phyloP scores from a whole-genome alignment of 2,329 filamentous ascomycete genomes.

The Gyromitra esculenta region DNA sequence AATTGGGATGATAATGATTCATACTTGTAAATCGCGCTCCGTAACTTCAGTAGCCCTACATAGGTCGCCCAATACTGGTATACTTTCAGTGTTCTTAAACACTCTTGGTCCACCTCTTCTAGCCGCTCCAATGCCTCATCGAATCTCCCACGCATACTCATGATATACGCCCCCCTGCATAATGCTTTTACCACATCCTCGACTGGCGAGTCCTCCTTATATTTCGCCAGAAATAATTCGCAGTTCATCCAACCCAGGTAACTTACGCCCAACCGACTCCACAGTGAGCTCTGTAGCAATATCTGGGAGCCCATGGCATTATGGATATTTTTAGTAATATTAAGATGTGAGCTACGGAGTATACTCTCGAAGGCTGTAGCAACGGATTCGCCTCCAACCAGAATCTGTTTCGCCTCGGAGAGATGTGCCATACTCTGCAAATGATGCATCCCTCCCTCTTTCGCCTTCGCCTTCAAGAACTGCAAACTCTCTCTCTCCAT shows the following conservation, averaged over 20 bases:
- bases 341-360: slow-evolving; percentile 82
- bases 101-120: slow-evolving; percentile 69
- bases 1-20: not conserved
- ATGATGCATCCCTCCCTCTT: slow-evolving; percentile 85
- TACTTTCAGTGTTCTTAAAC: slow-evolving; percentile 77
- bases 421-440: slow-evolving; percentile 84
- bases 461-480: slow-evolving; percentile 86
- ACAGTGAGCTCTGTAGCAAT: slow-evolving; percentile 76
- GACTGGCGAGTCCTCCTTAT: slow-evolving; percentile 71
- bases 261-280: slow-evolving; percentile 71
- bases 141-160: slow-evolving; percentile 70
- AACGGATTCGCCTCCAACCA: slow-evolving; percentile 69
- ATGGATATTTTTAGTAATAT: slow-evolving; percentile 78
- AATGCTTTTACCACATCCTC: slow-evolving; percentile 82
- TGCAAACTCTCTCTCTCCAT: slow-evolving; percentile 82
- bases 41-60: slow-evolving; percentile 72
- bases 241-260: slow-evolving; percentile 69
- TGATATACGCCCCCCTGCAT: slow-evolving; percentile 74
- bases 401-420: slow-evolving; percentile 82
- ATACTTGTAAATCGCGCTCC: slow-evolving; percentile 69
- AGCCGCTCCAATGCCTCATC: slow-evolving; percentile 72
- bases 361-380: slow-evolving; percentile 77
- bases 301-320: slow-evolving; percentile 78
- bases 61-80: slow-evolving; percentile 78
- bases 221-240: slow-evolving; percentile 79